Evolutionary conservation across 192 early-diverging fungal species (phyloP), one percentile per base, ranked within the genome.

Genomic region (Gryganskiella cystojenkinii): DNA sequence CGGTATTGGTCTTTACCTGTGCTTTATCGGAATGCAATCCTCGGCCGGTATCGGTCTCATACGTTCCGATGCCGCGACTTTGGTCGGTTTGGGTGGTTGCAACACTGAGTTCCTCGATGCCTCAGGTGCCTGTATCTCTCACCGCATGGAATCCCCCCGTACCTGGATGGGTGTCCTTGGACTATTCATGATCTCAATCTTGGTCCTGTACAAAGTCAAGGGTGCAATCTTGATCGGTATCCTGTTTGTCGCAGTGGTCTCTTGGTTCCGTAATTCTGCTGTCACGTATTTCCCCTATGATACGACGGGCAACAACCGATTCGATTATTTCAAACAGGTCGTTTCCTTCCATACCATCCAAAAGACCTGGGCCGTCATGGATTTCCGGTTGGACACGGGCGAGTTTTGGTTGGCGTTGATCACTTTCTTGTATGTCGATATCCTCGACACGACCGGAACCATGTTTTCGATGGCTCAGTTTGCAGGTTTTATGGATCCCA

Each of bases 341-440:
- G 90, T 85, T 8, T 86, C 82, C 9, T 88, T 92, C 81, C 90
- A 90, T 20, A 81, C 81, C 9, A 90, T 92, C 73, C 59, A 87
- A 53, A 61, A 78, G 62, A 91, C 87, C 7, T 79, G 85, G 44
- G 88, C 81, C 0, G 66, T 70, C 63, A 87, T 90, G 73, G 74
- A 90, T 65, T 95, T 92, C 70, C 80, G 91, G 56, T 53, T 90
- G 28, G 64, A 81, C 4, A 80, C 81, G 37, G 86, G 87, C 40
- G 85, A 91, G 28, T 72, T 94, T 42, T 95, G 92, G 91, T 83
- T 92, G 30, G 91, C 92, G 11, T 83, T 95, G 40, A 88, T 95
- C 44, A 95, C 90, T 1, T 93, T 95, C 72, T 78, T 94, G n/a
- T 93, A 94, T 63, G 91, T 95, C 65, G 93, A 95, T 62, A 92